Evolutionary conservation across 129 eudicot species (phyloP).

Genomic region (Rutidosis leptorrhynchoides): DNA sequence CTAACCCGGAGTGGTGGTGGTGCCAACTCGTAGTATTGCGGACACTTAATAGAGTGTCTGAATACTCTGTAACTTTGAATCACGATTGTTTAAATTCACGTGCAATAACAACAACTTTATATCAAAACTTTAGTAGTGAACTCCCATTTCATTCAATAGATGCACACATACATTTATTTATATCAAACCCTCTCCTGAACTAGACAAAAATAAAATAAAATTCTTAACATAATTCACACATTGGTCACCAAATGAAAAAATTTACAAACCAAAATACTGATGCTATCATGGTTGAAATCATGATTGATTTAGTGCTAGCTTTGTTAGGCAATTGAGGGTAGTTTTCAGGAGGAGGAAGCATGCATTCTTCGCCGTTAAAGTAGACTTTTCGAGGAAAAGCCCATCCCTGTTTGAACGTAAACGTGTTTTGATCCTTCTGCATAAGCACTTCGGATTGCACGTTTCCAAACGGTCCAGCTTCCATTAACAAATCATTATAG

Average conservation of each 20-base stretch:
- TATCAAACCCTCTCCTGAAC: slow-evolving; percentile 14
- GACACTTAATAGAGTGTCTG: too few relatives aligned
- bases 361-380: slow-evolving; percentile 88
- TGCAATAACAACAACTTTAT: too few relatives aligned
- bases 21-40: too few relatives aligned
- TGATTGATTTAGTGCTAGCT: slow-evolving; percentile 19
- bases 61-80: too few relatives aligned
- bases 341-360: slow-evolving; percentile 86
- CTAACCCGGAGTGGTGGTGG: too few relatives aligned
- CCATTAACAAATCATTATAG: slow-evolving; percentile 81
- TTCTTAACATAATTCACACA: neutral
- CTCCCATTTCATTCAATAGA: neutral
- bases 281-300: slow-evolving; percentile 26
- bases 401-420: slow-evolving; percentile 83
- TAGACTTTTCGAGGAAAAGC: slow-evolving; percentile 81
- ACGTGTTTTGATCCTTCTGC: slow-evolving; percentile 60
- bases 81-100: too few relatives aligned
- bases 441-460: slow-evolving; percentile 79
- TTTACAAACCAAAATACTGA: slow-evolving; percentile 31
- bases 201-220: neutral
- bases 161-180: slow-evolving; percentile 7
- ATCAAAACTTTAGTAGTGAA: neutral
- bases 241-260: slow-evolving; percentile 27
- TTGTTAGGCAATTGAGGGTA: slow-evolving; percentile 71
- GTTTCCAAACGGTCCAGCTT: slow-evolving; percentile 78